phyloP scores from a whole-genome alignment of 1,139 yeast species.

The Taphrina flavorubra region DNA sequence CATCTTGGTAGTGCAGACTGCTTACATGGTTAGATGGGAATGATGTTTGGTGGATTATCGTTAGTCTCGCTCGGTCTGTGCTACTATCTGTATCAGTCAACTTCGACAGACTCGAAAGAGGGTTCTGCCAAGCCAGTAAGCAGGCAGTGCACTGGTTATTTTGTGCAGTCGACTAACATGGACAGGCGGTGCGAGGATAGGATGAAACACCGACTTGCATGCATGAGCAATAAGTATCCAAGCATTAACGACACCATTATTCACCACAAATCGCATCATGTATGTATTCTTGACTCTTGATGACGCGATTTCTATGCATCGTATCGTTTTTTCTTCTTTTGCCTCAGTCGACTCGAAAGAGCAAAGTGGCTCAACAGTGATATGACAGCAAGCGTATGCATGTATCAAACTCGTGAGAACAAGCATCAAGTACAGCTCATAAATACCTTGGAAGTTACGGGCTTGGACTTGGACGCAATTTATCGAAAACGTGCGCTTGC shows the following conservation, averaged over 20 bases:
- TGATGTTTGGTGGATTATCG: slow-evolving; percentile 12
- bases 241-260: slow-evolving; percentile 13
- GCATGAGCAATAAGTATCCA: background rate
- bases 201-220: background rate
- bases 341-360: no score
- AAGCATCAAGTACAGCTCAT: background rate
- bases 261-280: background rate
- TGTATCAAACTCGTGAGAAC: background rate
- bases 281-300: background rate
- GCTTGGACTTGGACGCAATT: background rate
- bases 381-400: background rate
- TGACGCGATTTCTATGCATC: no score
- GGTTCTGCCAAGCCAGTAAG: slow-evolving; percentile 36
- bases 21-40: slow-evolving; percentile 15
- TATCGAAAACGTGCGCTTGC: slow-evolving; percentile 2
- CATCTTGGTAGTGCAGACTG: background rate
- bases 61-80: slow-evolving; percentile 11
- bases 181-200: slow-evolving; percentile 26
- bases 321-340: no score
- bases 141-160: background rate
- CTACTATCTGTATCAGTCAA: slow-evolving; percentile 20
- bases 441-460: background rate
- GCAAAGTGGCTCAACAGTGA: no score
- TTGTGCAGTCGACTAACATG: background rate
- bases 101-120: slow-evolving; percentile 23